Percentiles rank a stretch among this genome's conserved stretches.
These are phyloP conservation scores for Pestalotiopsis sp. DNA, from an alignment of 2,329 filamentous ascomycete genomes.

Conservation along the genomic window DNA sequence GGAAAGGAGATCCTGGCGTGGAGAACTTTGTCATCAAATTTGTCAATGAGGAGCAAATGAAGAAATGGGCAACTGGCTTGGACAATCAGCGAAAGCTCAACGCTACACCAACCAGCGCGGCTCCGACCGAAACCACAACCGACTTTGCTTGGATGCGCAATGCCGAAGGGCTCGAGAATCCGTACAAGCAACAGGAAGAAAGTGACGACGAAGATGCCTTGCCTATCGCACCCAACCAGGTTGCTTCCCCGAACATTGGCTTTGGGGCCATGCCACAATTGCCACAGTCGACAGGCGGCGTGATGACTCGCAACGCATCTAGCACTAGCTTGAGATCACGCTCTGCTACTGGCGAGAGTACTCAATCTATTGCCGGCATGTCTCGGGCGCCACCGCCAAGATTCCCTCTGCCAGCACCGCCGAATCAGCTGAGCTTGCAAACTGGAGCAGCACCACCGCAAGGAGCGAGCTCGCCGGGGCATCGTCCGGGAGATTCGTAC, in stretches of 20 bases:
- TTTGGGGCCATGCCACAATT: slow-evolving; percentile 29
- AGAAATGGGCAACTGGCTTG: slow-evolving; percentile 83
- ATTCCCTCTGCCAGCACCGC: slow-evolving; percentile 65
- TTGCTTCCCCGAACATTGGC: slow-evolving; percentile 34
- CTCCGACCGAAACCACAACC: slow-evolving; percentile 55
- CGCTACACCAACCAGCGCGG: slow-evolving; percentile 46
- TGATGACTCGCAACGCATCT: slow-evolving; percentile 67
- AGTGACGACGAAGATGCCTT: slow-evolving; percentile 62
- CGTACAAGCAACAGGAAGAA: slow-evolving; percentile 68
- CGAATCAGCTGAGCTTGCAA: slow-evolving; percentile 67
- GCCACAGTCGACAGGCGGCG: slow-evolving; percentile 34
- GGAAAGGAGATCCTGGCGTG: slow-evolving; percentile 94
- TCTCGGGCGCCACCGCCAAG: slow-evolving; percentile 65
- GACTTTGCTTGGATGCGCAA: slow-evolving; percentile 82
- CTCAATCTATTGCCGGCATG: slow-evolving; percentile 56
- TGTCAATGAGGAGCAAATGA: slow-evolving; percentile 86
- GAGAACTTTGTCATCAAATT: slow-evolving; percentile 97
- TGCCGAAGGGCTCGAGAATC: slow-evolving; percentile 71
- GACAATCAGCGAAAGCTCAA: slow-evolving; percentile 72
- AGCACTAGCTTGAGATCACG: slow-evolving; percentile 74
- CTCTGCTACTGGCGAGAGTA: slow-evolving; percentile 73
- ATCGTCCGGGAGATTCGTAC: slow-evolving; percentile 75
- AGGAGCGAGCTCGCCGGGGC: slow-evolving; percentile 57
- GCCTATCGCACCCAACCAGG: slow-evolving; percentile 22
- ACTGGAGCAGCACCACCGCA: slow-evolving; percentile 41